These are phyloP conservation scores for Antrodiella citrinella DNA, from an alignment of 768 basidiomycete genomes.

Conservation along the genomic window DNA sequence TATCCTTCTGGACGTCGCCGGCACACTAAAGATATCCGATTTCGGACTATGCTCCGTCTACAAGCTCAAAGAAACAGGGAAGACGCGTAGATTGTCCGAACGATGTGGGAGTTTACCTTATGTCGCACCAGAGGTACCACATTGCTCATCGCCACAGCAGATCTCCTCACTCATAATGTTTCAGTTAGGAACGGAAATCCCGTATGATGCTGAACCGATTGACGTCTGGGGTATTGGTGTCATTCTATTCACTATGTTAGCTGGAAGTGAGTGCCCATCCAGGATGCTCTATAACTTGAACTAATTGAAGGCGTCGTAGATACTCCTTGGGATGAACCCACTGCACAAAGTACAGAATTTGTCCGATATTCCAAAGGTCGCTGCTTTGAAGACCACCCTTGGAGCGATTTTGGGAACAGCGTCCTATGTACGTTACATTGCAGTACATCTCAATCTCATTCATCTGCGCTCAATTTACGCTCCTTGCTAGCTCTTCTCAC, in stretches of 20 bases:
- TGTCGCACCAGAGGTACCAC: conserved; percentile 81
- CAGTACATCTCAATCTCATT: not conserved
- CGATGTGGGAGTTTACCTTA: conserved; percentile 91
- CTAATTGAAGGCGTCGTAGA: conserved; percentile 39
- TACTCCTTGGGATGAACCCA: conserved; percentile 97
- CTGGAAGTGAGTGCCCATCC: conserved; percentile 60
- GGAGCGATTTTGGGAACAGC: conserved; percentile 55
- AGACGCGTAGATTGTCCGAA: conserved; percentile 68
- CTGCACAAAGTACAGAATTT: conserved; percentile 70
- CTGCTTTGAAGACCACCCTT: conserved; percentile 70
- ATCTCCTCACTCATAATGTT: not conserved
- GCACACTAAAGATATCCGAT: conserved; percentile 87
- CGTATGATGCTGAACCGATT: conserved; percentile 87
- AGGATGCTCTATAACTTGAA: not conserved
- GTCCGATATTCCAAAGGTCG: conserved; percentile 64
- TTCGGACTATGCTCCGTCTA: conserved; percentile 92
- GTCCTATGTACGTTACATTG: conserved; percentile 52
- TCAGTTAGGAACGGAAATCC: conserved; percentile 42
- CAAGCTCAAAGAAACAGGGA: conserved; percentile 72
- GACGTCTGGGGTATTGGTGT: conserved; percentile 97
- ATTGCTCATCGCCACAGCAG: not conserved
- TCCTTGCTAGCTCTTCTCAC: conserved; percentile 59
- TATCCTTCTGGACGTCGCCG: conserved; percentile 74
- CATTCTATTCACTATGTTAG: conserved; percentile 84
- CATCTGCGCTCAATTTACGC: not conserved